Base-by-base conservation (phyloP, 352 stramenopile species). In the Pythium volutum region DNA sequence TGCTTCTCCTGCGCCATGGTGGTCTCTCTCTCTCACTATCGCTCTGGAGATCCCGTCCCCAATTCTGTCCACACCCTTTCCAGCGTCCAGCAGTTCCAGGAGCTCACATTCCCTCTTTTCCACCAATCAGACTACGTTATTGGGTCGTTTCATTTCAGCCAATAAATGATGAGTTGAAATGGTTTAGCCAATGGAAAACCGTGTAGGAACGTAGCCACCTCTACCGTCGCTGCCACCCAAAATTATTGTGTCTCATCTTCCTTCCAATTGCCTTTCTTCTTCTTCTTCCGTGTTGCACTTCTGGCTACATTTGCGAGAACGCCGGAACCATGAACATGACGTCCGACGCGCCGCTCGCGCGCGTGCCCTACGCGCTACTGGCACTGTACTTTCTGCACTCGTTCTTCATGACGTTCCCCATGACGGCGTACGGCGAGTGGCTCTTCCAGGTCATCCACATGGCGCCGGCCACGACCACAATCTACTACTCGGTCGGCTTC, bases 401-500 rank as follows among this genome's bases (percentile, higher is more conserved):
- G 31, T 91, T 91, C 76, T 75, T 75, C 65, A 64, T 75, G 69
- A 89, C 81, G 48, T 89, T 93, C 73, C 81, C 84, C 59, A 88
- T 74, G 71, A 93, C 77, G 12, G 84, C 84, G 49, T 93, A 93
- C 67, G 66, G 74, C 61, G 14, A 79, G 49, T 91, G 81, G 81
- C 81, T 93, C 62, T 91, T 91, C 66, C 52, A 88, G 33, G 67
- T 87, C 34, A 79, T 93, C 52, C 72, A 77, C 70, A 93, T 93
- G 81, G 69, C 80, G 31, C 84, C 84, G 29, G 80, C 84, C 31
- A 91, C 79, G 15, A 91, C 84, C 2, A 74, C 75, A 33, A 73
- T 93, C 71, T 93, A 91, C 71, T 91, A 91, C 72, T 87, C 84
- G 25, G 69, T 89, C 65, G 69, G 78, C 26, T 93, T 93, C 72